phyloP scores from a whole-genome alignment of 2,329 filamentous ascomycete species.

The Orbilia javanica region DNA sequence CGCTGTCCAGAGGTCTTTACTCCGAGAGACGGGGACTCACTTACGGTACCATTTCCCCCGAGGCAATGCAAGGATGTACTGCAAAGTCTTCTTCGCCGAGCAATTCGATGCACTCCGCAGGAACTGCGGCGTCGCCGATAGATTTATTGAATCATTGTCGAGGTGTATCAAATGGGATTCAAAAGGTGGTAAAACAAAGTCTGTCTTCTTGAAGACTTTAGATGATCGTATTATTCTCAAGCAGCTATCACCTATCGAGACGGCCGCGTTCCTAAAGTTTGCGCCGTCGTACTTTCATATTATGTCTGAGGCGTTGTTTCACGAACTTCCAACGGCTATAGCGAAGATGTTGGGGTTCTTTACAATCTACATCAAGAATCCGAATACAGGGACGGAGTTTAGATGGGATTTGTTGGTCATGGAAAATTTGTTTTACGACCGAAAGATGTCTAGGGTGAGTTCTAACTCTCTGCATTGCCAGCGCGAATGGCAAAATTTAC shows the following conservation, averaged over 20 bases:
- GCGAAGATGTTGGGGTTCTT: constrained; percentile 99
- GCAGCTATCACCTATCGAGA: constrained; percentile 89
- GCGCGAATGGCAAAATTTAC: constrained; percentile 10
- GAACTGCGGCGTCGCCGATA: constrained; percentile 92
- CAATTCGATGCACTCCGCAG: constrained; percentile 94
- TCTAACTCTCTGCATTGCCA: background rate
- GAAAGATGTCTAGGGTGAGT: constrained; percentile 77
- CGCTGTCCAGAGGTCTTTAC: constrained; percentile 84
- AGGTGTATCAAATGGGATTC: constrained; percentile 98
- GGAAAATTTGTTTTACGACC: constrained; percentile 98
- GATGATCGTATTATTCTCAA: constrained; percentile 95
- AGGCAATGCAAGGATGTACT: constrained; percentile 92
- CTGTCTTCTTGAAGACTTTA: constrained; percentile 94
- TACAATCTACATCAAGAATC: constrained; percentile 96
- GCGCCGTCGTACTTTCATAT: constrained; percentile 97
- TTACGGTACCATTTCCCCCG: constrained; percentile 96
- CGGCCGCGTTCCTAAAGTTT: constrained; percentile 92
- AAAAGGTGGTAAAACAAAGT: constrained; percentile 97
- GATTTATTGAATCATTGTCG: constrained; percentile 94
- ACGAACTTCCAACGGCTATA: constrained; percentile 93
- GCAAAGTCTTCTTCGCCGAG: constrained; percentile 98
- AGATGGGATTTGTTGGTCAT: constrained; percentile 95
- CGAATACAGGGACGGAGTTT: constrained; percentile 88
- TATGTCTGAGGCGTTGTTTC: constrained; percentile 95
- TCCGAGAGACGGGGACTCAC: constrained; percentile 88